Evolutionary conservation across 176 grass and related monocot genomes (phyloP), one percentile per base, ranked within the genome.

Genomic region (Poa pratensis): DNA sequence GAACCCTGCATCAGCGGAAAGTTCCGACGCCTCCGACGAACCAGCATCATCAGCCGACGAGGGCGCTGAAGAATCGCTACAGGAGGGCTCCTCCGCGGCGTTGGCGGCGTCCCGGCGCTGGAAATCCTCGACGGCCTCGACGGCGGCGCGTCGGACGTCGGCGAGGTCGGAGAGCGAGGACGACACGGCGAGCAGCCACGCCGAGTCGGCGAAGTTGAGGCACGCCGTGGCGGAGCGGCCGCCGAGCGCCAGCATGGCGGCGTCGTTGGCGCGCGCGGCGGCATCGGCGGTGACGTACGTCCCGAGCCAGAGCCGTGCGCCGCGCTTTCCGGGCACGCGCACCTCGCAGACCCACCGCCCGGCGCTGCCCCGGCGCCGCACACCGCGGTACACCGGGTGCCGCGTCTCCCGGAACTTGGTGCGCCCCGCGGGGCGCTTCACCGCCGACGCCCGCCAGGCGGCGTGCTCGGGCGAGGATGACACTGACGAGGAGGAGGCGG

Each of bases 391-490:
- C 60, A 97, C 80, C 16, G 90, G 94, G 82, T 97, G 92, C 19
- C 92, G 83, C 42, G 94, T 97, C 84, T 97, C 94, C 37, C 84
- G 78, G 69, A 97, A 97, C 84, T 97, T 97, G 80, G 88, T 97
- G 22, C 92, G 80, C 11, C 88, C 94, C 7, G 88, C 88, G 2
- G 85, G 92, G 0, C 90, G 83, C 90, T 97, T 97, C 22, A 82
- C 84, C 65, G 85, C 82, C 10, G 89, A 62, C 27, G 68, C 51
- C 51, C 81, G 77, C 26, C 55, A 19, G 5, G 20, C 30, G 43
- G 49, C 39, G 42, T 23, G 11, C 9, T 30, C 10, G 7, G 3
- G 14, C 64, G 70, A 49, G 39, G 67, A 76, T 15, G 65, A 54
- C 12, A 15, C 4, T 5, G 75, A 77, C 1, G 59, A 70, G 35